Percentiles rank a stretch among this genome's conserved stretches.
Evolutionary conservation across 257 asterid species (phyloP).

Genomic region (Fraxinus quadrangulata): DNA sequence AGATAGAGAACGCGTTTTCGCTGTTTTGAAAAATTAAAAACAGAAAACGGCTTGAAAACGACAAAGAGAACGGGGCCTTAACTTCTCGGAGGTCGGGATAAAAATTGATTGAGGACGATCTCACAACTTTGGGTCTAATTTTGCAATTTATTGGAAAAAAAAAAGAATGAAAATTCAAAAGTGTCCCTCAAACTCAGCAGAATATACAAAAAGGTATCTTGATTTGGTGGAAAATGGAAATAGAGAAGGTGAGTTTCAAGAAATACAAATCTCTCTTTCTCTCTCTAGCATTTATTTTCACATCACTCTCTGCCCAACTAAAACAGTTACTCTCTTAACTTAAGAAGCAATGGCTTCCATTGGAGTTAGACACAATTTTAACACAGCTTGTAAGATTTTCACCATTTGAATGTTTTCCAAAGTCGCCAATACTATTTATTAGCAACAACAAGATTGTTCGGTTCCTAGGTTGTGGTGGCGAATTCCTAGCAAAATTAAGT

Average conservation of each 20-base stretch:
- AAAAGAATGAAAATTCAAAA: no score
- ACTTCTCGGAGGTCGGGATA: no score
- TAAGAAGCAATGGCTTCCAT: conserved; percentile 49
- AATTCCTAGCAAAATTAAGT: conserved; percentile 26
- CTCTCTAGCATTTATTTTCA: background rate
- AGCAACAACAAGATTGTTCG: conserved; percentile 21
- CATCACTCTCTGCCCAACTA: background rate
- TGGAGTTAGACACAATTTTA: conserved; percentile 42
- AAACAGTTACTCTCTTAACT: background rate
- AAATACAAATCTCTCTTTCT: background rate
- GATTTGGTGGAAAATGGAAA: background rate
- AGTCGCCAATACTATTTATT: conserved; percentile 27
- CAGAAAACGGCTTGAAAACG: no score
- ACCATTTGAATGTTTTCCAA: conserved; percentile 17
- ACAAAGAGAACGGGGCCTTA: no score
- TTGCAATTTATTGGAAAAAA: no score
- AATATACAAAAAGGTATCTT: background rate
- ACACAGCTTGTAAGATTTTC: conserved; percentile 30
- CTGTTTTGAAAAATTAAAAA: no score
- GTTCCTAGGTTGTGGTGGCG: conserved; percentile 22
- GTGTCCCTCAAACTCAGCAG: background rate
- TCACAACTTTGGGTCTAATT: no score
- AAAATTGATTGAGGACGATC: no score
- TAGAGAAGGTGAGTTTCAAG: background rate
- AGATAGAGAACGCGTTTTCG: no score